These are phyloP conservation scores for Wilcoxina mikolae DNA, from an alignment of 495 filamentous ascomycete genomes.

Conservation along the genomic window DNA sequence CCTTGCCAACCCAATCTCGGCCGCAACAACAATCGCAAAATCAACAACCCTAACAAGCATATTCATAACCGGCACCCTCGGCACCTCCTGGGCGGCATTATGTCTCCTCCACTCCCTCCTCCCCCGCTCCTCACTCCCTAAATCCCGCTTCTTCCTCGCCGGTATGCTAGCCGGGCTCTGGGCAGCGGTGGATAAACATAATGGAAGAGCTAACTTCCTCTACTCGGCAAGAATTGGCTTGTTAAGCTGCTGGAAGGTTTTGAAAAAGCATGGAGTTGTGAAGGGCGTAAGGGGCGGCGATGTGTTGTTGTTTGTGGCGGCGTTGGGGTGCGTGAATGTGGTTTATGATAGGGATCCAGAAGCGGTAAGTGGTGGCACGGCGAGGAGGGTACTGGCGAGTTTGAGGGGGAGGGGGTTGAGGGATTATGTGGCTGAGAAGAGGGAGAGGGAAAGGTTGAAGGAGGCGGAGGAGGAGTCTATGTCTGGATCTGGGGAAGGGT, in stretches of 20 bases:
- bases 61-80: constrained; percentile 62
- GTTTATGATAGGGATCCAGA: constrained; percentile 58
- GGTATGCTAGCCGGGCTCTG: constrained; percentile 74
- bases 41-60: constrained; percentile 52
- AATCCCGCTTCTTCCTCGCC: constrained; percentile 71
- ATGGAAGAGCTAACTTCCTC: constrained; percentile 50
- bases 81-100: constrained; percentile 70
- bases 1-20: constrained; percentile 47
- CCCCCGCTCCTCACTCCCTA: constrained; percentile 59
- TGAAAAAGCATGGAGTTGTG: constrained; percentile 73
- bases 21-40: constrained; percentile 47
- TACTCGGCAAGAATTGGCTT: constrained; percentile 58
- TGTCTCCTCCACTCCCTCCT: constrained; percentile 73
- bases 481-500: too few relatives aligned
- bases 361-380: constrained; percentile 48
- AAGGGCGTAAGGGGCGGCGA: constrained; percentile 65
- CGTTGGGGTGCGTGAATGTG: constrained; percentile 59
- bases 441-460: constrained; percentile 19
- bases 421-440: constrained; percentile 33
- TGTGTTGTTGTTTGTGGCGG: constrained; percentile 61
- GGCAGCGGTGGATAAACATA: constrained; percentile 52
- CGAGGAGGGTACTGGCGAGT: constrained; percentile 61
- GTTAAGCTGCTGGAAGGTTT: constrained; percentile 78
- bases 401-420: constrained; percentile 55
- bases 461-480: constrained; percentile 31